phyloP scores from a whole-genome alignment of 2,329 filamentous ascomycete genomes.

The Diaporthe helianthi region DNA sequence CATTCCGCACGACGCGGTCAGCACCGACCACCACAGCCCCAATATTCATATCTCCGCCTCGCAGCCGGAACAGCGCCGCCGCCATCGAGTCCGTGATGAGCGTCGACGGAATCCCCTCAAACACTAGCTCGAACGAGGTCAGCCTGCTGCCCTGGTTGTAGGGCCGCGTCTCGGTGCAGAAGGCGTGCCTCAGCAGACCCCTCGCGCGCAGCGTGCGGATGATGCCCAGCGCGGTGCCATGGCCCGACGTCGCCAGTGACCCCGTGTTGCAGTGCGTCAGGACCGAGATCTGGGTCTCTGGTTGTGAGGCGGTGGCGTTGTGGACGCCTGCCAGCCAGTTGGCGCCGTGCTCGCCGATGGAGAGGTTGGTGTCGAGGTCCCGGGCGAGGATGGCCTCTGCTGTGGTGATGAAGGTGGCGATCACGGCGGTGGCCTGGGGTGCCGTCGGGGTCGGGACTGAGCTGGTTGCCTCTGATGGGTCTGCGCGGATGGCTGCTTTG shows the following conservation, averaged over 20 bases:
- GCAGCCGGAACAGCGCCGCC: slow-evolving; percentile 75
- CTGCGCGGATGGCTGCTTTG: slow-evolving; percentile 65
- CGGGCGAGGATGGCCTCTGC: slow-evolving; percentile 88
- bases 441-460: slow-evolving; percentile 39
- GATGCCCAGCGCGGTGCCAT: slow-evolving; percentile 93
- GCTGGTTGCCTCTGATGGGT: slow-evolving; percentile 48
- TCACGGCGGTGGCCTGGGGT: slow-evolving; percentile 60
- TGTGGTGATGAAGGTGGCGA: slow-evolving; percentile 75
- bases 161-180: slow-evolving; percentile 94
- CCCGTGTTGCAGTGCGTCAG: slow-evolving; percentile 98
- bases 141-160: slow-evolving; percentile 97
- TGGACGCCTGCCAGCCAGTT: slow-evolving; percentile 77
- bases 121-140: slow-evolving; percentile 95
- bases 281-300: slow-evolving; percentile 71
- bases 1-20: slow-evolving; percentile 93
- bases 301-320: slow-evolving; percentile 52
- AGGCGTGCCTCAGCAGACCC: slow-evolving; percentile 77
- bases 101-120: slow-evolving; percentile 89
- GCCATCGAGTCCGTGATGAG: slow-evolving; percentile 98
- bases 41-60: slow-evolving; percentile 71
- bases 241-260: slow-evolving; percentile 95
- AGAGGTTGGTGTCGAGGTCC: slow-evolving; percentile 86
- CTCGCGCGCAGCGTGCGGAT: slow-evolving; percentile 80
- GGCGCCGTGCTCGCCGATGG: slow-evolving; percentile 83
- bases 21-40: slow-evolving; percentile 91